Base-by-base conservation (phyloP, 2,329 filamentous ascomycete species). In the Scorias spongiosa region DNA sequence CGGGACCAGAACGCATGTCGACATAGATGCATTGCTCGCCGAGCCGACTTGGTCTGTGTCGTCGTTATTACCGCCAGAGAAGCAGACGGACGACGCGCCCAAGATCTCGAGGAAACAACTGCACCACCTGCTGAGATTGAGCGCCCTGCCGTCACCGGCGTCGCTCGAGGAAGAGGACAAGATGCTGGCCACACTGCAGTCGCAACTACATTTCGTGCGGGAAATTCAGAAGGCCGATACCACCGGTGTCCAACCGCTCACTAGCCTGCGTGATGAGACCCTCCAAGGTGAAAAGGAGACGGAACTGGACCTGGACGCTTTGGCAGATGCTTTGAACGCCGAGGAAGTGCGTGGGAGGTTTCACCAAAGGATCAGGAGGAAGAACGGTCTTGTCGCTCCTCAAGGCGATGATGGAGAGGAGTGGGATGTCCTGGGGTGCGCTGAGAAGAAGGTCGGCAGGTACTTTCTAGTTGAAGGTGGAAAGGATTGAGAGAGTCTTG, bases 191-290 rank as follows among this genome's bases (percentile, higher is more conserved):
- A 88, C 81, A 1, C 72, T 98, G 2, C 73, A 80, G 42, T 78
- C 82, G 29, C 91, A 98, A 59, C 74, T 98, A 0, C 81, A 83
- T 56, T 98, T 98, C 57, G 87, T 96, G n/a, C 79, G 76, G 48
- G 77, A 86, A 49, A 79, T 96, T 15, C 88, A 93, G 57, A 68
- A 72, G 39, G 80, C 94, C 41, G 75, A 93, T 60, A 88, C 85
- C 0, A 64, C 70, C 0, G 78, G 74, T 2, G 69, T 95, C 0
- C 71, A 78, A 44, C 88, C 91, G 0, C 65, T 98, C 38, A 72
- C 76, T 42, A 80, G 81, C 39, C 81, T 96, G 45, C 77, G 85
- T 43, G 89, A 96, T 59, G 88, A 91, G 66, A 84, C 83, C 1
- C 53, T 57, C 2, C 62, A 63, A 10, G 76, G 74, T 0, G 55